Conservation (phyloP, 495 filamentous ascomycete species). For the Penicillium bialowiezense region DNA sequence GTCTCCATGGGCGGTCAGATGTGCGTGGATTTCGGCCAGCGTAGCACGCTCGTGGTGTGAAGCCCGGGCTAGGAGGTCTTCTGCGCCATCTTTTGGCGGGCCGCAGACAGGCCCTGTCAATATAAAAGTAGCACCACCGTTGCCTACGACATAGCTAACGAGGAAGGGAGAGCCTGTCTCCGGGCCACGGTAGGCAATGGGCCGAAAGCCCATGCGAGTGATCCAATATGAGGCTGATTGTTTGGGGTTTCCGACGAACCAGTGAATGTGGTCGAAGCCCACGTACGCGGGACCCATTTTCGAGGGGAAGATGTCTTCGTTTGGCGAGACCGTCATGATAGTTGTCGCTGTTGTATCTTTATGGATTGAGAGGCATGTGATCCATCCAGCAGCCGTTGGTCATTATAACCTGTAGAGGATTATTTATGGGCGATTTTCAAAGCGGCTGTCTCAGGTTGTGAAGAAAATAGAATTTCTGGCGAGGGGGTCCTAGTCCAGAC, state of each 20-base stretch:
- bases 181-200: slow-evolving; percentile 71
- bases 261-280: slow-evolving; percentile 77
- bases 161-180: slow-evolving; percentile 72
- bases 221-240: slow-evolving; percentile 78
- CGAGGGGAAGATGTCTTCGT: slow-evolving; percentile 21
- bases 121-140: slow-evolving; percentile 67
- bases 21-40: slow-evolving; percentile 61
- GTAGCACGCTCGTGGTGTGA: slow-evolving; percentile 42
- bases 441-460: neutral
- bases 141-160: slow-evolving; percentile 70
- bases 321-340: slow-evolving; percentile 12
- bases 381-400: neutral
- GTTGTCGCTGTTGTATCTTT: neutral
- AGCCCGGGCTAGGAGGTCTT: slow-evolving; percentile 10
- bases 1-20: slow-evolving; percentile 73
- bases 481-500: slow-evolving; percentile 3
- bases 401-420: neutral
- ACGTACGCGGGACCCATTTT: slow-evolving; percentile 46
- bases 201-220: slow-evolving; percentile 68
- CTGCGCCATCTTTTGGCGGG: slow-evolving; percentile 23
- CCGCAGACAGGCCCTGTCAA: slow-evolving; percentile 69
- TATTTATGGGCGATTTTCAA: slow-evolving; percentile 3
- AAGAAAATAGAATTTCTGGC: neutral
- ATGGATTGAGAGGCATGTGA: neutral
- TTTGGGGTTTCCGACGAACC: slow-evolving; percentile 87